Conservation (phyloP, 2,329 filamentous ascomycete species). For the Colletotrichum paranaense region DNA sequence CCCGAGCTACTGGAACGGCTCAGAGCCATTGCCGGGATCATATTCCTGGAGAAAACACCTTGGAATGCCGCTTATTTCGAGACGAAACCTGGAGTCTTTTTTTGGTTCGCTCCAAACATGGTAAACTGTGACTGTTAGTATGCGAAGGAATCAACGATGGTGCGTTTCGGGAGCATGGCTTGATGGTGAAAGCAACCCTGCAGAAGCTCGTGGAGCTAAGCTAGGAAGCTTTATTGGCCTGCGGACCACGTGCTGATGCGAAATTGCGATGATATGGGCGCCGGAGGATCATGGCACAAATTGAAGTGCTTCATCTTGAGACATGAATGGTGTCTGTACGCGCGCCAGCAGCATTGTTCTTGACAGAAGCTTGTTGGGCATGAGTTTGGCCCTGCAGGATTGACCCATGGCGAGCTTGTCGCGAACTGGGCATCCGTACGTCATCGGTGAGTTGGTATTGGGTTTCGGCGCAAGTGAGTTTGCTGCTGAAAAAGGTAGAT, state of each 20-base stretch:
- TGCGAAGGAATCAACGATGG: neutral
- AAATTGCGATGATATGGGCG: neutral
- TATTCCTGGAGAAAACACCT: constrained; percentile 2
- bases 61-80: neutral
- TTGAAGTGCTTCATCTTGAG: constrained; percentile 28
- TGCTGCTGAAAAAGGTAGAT: neutral
- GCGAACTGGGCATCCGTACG: neutral
- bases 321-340: constrained; percentile 8
- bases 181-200: neutral
- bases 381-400: neutral
- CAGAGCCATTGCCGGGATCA: neutral
- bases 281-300: constrained; percentile 15
- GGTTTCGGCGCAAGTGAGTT: neutral
- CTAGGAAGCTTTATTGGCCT: neutral
- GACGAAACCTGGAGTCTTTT: neutral
- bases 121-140: neutral
- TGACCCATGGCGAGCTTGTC: neutral
- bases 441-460: neutral
- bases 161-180: neutral
- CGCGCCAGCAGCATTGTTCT: constrained; percentile 1
- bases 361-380: constrained; percentile 8
- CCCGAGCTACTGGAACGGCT: constrained; percentile 18
- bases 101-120: neutral
- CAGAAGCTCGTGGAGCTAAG: neutral
- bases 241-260: constrained; percentile 2